Evolutionary conservation across 768 basidiomycete genomes (phyloP).

Genomic region (Lentinula boryana): DNA sequence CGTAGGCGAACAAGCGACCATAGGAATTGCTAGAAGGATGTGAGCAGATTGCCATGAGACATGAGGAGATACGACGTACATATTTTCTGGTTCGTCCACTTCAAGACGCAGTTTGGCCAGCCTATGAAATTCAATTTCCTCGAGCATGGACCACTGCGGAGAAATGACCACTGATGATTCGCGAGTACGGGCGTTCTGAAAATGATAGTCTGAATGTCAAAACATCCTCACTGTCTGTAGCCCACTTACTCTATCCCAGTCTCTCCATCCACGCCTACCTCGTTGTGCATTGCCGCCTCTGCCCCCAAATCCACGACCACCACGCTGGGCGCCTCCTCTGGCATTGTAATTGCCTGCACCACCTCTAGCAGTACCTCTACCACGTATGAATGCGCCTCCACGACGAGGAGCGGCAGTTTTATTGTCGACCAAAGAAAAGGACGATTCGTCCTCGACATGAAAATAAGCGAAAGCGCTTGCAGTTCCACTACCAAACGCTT

Average conservation of each 20-base stretch:
- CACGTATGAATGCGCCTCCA: conserved; percentile 58
- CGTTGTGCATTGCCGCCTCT: conserved; percentile 39
- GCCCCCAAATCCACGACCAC: conserved; percentile 38
- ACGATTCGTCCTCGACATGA: conserved; percentile 96
- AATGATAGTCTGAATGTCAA: conserved; percentile 3
- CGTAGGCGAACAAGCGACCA: conserved; percentile 88
- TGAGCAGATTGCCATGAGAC: not conserved
- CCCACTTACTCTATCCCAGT: conserved; percentile 82
- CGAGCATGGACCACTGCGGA: conserved; percentile 89
- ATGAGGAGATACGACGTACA: conserved; percentile 46
- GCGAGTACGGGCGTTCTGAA: conserved; percentile 71
- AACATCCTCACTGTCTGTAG: not conserved
- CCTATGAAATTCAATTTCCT: conserved; percentile 95
- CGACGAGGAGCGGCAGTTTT: conserved; percentile 67
- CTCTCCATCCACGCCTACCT: conserved; percentile 77
- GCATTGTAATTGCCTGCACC: conserved; percentile 27
- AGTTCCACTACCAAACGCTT: conserved; percentile 86
- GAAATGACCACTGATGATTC: conserved; percentile 94
- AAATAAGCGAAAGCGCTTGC: conserved; percentile 94
- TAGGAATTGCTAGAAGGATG: conserved; percentile 59
- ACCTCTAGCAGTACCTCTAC: conserved; percentile 47
- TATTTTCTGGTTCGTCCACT: conserved; percentile 85
- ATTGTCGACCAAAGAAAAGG: conserved; percentile 94
- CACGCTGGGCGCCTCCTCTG: conserved; percentile 40
- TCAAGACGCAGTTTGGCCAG: conserved; percentile 89